Evolutionary conservation across 2,329 filamentous ascomycete genomes (phyloP), one percentile per base, ranked within the genome.

Genomic region (Cadophora luteo-olivacea): DNA sequence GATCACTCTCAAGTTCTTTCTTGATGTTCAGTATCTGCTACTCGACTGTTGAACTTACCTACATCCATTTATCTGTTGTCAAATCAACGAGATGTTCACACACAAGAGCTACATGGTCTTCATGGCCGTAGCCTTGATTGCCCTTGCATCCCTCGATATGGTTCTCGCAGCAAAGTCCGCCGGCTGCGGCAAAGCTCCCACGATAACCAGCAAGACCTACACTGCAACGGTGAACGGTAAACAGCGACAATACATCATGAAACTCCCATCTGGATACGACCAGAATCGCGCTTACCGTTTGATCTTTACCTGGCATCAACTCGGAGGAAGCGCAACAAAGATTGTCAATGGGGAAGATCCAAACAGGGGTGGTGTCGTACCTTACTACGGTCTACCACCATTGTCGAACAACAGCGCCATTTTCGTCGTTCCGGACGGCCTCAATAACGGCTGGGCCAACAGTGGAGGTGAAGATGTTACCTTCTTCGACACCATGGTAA

Each of bases 221-320:
- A 76, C 73, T 49, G 75, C 80, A 64, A 78, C 73, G 11, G 77
- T 83, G 63, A 80, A 81, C 66, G 78, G 77, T 69, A 78, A 79
- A 69, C 73, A 72, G 41, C 78, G 82, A 14, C 71, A 80, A 69
- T 83, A 81, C 74, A 79, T 79, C 71, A 72, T 83, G 54, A 74
- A 77, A 63, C 65, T 82, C 9, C 81, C 82, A 5, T 73, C 75
- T 25, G 77, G 79, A 73, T 84, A 84, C 73, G 75, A 84, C 71
- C 74, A 73, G 52, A 78, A 70, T 68, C 77, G 76, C 29, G 76
- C 78, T 0, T 80, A 83, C 73, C 78, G 78, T 49, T 77, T 84
- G 45, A 79, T 85, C 67, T 82, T 82, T 70, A 78, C 77, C 25
- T 75, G 79, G 58, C 82, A 85, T 74, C 80, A 78, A 75, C 79